Conservation (phyloP, 441 rosid genomes). For the Pelargonium cotyledonis region DNA sequence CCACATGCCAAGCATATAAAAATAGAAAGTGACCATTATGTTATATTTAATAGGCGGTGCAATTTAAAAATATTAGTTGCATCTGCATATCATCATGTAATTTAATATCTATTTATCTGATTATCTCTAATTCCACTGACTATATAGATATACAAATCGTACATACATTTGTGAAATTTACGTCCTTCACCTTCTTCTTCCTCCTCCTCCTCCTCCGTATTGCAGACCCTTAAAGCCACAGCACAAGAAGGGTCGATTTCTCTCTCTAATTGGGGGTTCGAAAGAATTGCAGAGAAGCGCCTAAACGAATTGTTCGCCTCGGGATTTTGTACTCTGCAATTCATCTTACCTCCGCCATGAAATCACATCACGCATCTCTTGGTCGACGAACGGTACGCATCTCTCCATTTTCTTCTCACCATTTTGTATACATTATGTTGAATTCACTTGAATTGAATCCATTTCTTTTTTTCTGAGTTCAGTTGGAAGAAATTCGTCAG, state of each 20-base stretch:
- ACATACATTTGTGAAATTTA: too few relatives aligned
- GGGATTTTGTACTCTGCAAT: constrained; percentile 9
- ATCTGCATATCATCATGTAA: too few relatives aligned
- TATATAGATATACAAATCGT: too few relatives aligned
- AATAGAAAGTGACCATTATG: too few relatives aligned
- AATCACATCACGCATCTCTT: constrained; percentile 67
- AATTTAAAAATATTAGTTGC: too few relatives aligned
- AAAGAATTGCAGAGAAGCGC: constrained; percentile 4
- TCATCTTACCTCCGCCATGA: constrained; percentile 33
- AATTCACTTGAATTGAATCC: constrained; percentile 4
- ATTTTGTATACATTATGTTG: background rate
- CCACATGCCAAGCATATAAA: too few relatives aligned
- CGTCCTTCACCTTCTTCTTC: too few relatives aligned
- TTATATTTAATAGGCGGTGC: too few relatives aligned
- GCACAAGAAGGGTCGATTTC: background rate
- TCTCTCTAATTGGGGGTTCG: constrained; percentile 1
- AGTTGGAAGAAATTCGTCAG: constrained; percentile 91
- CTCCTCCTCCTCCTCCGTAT: too few relatives aligned
- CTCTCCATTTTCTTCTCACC: background rate
- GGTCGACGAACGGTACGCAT: constrained; percentile 82
- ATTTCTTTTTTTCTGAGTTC: constrained; percentile 10
- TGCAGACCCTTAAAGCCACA: background rate
- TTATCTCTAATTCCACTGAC: too few relatives aligned
- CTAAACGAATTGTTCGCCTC: background rate
- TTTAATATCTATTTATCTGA: too few relatives aligned